These are phyloP conservation scores for Gamsiella multidivaricata DNA, from an alignment of 192 early-diverging fungal genomes.

Conservation along the genomic window DNA sequence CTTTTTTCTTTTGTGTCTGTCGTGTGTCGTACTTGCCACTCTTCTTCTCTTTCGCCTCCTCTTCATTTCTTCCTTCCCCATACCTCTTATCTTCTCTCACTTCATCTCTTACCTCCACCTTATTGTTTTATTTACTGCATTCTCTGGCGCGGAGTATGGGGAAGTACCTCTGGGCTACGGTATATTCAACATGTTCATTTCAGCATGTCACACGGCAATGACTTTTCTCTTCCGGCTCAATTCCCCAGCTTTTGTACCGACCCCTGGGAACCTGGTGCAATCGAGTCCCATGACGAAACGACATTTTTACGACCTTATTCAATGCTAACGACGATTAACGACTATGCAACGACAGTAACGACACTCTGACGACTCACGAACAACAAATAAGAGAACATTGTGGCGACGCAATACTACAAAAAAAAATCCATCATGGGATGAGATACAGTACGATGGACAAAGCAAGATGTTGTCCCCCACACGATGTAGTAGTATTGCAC, in stretches of 20 bases:
- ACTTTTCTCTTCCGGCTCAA: background rate
- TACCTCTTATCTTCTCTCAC: slow-evolving; percentile 3
- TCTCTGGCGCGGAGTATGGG: too few species aligned
- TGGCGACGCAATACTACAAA: slow-evolving; percentile 2
- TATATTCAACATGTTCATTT: background rate
- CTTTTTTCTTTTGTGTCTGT: too few species aligned
- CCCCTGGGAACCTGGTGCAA: background rate
- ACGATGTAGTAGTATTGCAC: too few species aligned
- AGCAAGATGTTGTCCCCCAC: too few species aligned
- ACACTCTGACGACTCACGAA: slow-evolving; percentile 3
- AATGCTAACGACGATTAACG: slow-evolving; percentile 13
- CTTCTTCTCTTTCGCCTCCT: background rate
- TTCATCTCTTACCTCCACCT: background rate
- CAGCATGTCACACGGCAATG: too few species aligned
- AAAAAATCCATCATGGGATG: background rate
- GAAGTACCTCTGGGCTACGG: too few species aligned
- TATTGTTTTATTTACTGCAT: background rate
- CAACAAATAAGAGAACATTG: background rate
- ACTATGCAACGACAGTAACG: slow-evolving; percentile 7
- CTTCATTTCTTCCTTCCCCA: background rate
- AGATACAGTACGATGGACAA: too few species aligned
- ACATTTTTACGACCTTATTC: slow-evolving; percentile 3
- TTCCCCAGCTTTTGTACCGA: background rate
- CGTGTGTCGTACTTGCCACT: too few species aligned
- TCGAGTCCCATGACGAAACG: slow-evolving; percentile 2